phyloP scores from a whole-genome alignment of 2,329 filamentous ascomycete species.

The Pseudogymnoascus sp. region DNA sequence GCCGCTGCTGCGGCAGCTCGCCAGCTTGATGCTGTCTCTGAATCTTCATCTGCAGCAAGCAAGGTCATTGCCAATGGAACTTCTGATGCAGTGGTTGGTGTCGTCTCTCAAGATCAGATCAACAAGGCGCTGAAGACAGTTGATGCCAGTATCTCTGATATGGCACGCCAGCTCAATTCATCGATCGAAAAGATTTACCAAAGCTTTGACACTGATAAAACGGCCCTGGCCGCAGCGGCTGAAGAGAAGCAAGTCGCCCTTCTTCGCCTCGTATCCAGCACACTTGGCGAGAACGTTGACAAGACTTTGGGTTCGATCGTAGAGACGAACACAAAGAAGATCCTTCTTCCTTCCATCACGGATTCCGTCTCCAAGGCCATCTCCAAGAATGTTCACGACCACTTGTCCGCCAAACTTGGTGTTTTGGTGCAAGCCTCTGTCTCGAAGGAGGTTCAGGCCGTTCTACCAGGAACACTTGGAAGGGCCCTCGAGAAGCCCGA shows the following conservation, averaged over 20 bases:
- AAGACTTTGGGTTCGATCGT: conserved; percentile 39
- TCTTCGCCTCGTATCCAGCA: conserved; percentile 59
- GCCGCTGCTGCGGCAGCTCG: conserved; percentile 29
- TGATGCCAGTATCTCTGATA: conserved; percentile 39
- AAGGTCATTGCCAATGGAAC: conserved; percentile 14
- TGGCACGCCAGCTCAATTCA: conserved; percentile 46
- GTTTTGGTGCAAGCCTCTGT: conserved; percentile 20
- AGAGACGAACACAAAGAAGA: conserved; percentile 57
- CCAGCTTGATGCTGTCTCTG: not conserved
- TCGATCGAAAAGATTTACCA: conserved; percentile 54
- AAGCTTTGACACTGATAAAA: conserved; percentile 59
- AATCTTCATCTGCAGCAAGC: conserved; percentile 14
- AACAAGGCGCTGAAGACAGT: conserved; percentile 40
- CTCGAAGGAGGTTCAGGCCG: conserved; percentile 61
- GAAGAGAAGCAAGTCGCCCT: conserved; percentile 62
- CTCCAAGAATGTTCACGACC: conserved; percentile 61
- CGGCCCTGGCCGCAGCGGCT: conserved; percentile 53
- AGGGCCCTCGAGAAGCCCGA: conserved; percentile 67
- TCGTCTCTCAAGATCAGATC: conserved; percentile 29
- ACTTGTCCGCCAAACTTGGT: conserved; percentile 55
- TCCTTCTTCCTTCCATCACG: conserved; percentile 67
- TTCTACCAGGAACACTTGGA: conserved; percentile 58
- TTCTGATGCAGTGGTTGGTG: conserved; percentile 14
- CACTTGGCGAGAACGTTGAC: conserved; percentile 62
- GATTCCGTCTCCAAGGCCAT: conserved; percentile 60